A percentile compares a stretch with the other conserved stretches of the same genome.
Conservation (phyloP, 2,329 filamentous ascomycete species). For the Aaosphaeria arxii region DNA sequence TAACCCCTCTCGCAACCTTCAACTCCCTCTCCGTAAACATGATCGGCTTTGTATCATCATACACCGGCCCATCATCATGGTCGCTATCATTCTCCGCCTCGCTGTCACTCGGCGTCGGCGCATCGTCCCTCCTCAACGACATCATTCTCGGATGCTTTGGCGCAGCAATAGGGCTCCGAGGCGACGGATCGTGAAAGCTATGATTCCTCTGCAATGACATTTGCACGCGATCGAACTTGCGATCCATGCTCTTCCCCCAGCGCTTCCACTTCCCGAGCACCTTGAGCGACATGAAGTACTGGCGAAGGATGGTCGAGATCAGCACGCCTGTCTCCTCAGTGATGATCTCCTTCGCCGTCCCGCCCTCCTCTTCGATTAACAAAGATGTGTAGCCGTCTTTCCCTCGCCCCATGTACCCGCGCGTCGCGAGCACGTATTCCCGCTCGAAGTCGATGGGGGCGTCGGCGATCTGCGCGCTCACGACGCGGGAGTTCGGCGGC, state of each 20-base stretch:
- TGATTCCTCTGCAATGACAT: conserved; percentile 56
- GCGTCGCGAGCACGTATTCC: conserved; percentile 71
- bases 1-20: conserved; percentile 65
- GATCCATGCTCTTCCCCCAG: conserved; percentile 60
- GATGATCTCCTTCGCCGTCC: conserved; percentile 72
- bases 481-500: conserved; percentile 61
- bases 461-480: conserved; percentile 59
- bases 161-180: neutral
- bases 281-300: conserved; percentile 86
- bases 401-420: conserved; percentile 85
- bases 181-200: conserved; percentile 42
- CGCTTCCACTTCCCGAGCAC: conserved; percentile 77
- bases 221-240: conserved; percentile 67
- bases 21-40: conserved; percentile 41
- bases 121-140: neutral
- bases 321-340: conserved; percentile 84
- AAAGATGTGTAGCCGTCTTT: conserved; percentile 82
- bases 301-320: conserved; percentile 80
- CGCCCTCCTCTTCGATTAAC: conserved; percentile 73
- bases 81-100: conserved; percentile 18
- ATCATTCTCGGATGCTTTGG: neutral
- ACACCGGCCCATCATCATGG: conserved; percentile 38
- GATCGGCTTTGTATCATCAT: conserved; percentile 45
- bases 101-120: neutral
- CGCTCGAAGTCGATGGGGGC: conserved; percentile 60